These are phyloP conservation scores for Mycena chlorophos DNA, from an alignment of 768 basidiomycete species.

Conservation along the genomic window DNA sequence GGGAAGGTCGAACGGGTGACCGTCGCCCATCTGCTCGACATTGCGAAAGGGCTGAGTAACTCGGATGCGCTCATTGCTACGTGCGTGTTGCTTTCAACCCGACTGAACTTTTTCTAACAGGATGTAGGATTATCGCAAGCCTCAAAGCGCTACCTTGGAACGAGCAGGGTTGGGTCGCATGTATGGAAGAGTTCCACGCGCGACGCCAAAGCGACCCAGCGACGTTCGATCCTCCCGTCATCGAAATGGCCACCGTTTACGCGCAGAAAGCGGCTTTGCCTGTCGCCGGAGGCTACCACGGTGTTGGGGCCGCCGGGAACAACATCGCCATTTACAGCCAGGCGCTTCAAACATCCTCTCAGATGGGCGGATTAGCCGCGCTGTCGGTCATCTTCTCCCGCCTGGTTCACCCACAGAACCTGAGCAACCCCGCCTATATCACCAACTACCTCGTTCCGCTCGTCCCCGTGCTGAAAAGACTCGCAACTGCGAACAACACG, in stretches of 20 bases:
- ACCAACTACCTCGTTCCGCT: background rate
- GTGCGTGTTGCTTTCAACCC: background rate
- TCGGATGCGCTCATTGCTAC: background rate
- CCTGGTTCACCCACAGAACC: background rate
- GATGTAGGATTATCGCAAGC: background rate
- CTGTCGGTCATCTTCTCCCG: background rate
- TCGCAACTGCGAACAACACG: background rate
- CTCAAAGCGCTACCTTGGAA: slow-evolving; percentile 5
- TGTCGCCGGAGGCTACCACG: background rate
- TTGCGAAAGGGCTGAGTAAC: background rate
- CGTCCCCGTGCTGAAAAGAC: background rate
- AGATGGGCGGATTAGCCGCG: background rate
- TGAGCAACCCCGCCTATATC: background rate
- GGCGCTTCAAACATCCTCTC: background rate
- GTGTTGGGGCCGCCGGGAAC: background rate
- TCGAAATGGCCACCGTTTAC: slow-evolving; percentile 1
- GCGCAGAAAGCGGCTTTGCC: background rate
- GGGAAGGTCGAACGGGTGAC: background rate
- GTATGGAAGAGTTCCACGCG: slow-evolving; percentile 1
- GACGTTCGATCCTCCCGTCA: background rate
- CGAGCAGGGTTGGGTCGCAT: background rate
- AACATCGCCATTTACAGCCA: background rate
- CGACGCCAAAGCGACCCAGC: background rate
- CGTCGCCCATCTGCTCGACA: background rate
- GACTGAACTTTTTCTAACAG: background rate